Base-by-base conservation (phyloP, 192 early-diverging fungal genomes). In the Chytriomyces sp. region DNA sequence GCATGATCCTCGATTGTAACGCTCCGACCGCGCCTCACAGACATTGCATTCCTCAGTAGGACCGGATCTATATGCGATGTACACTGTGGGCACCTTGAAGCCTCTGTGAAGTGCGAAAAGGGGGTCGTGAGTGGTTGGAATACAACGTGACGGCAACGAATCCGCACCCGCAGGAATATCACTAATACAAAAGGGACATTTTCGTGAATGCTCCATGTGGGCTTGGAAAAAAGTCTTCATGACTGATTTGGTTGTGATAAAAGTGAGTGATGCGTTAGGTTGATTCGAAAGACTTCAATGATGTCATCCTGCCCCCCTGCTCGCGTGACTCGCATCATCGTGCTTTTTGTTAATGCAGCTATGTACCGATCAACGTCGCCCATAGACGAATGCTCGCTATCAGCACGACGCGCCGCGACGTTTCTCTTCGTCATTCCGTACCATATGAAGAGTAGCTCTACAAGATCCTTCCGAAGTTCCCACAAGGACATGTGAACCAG, bases 141-240 rank as follows among this genome's bases (percentile, higher is more conserved):
- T 14, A 61, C 0, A 2, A 61, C 12, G 19, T 14, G 14, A 32
- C 14, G 6, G 17, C 2, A 30, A 32, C 31, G 59, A 30, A 61
- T 19, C 6, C 62, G 30, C 3, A 64, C 62, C 62, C 10, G 36
- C 52, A 28, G 65, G 65, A 33, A 68, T 55, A 8, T 68, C 65
- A 33, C 65, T 68, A 19, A 68, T 37, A 38, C 65, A 68, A 54
- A 52, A 68, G 7, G 65, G 52, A 34, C 65, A 68, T 54, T 53
- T 56, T 37, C 52, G 19, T 5, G 39, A 34, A 33, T 68, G 65
- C 10, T n/a, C 25, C 3, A 68, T 25, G 28, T 68, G 33, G 5
- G 14, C 8, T 55, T 68, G 19, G 44, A 68, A 68, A 10, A 65
- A 41, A 7, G 63, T n/a, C 41, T 65, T 65, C 2, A 65, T n/a